These are phyloP conservation scores for Achaetomium macrosporum DNA, from an alignment of 2,329 filamentous ascomycete species.

Conservation along the genomic window DNA sequence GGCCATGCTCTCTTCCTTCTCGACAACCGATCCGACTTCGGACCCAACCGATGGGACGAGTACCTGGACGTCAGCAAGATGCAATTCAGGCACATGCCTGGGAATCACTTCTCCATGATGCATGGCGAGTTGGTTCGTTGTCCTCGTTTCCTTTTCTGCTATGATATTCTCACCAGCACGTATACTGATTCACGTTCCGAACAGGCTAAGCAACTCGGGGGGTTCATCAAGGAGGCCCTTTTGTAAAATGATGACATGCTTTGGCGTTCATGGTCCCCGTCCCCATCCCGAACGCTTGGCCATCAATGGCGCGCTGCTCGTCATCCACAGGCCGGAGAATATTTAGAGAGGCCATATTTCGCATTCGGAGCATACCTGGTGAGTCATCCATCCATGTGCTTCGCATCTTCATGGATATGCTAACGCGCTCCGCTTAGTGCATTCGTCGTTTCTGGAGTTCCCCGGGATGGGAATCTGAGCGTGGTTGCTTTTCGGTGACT, in stretches of 20 bases:
- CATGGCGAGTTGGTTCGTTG: constrained; percentile 45
- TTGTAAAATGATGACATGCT: not conserved
- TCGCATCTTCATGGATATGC: not conserved
- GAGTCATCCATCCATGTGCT: not conserved
- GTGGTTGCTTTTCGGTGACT: not conserved
- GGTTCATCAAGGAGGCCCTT: constrained; percentile 19
- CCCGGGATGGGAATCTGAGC: not conserved
- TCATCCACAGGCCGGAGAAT: too few species aligned
- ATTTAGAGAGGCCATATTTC: too few species aligned
- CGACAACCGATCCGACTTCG: constrained; percentile 67
- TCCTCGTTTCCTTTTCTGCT: not conserved
- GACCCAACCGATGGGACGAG: constrained; percentile 63
- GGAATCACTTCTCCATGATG: constrained; percentile 75
- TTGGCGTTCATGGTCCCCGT: not conserved
- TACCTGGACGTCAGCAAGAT: constrained; percentile 57
- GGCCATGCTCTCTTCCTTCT: constrained; percentile 63
- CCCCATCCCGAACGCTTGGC: too few species aligned
- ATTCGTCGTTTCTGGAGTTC: not conserved
- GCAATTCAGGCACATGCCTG: constrained; percentile 60
- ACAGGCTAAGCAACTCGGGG: constrained; percentile 34
- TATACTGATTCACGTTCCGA: constrained; percentile 16
- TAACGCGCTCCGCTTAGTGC: not conserved
- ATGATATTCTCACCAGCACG: not conserved
- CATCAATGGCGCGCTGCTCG: too few species aligned
- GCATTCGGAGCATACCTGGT: too few species aligned